Conservation (phyloP, 805 yeast species). For the Brettanomyces anomalus region DNA sequence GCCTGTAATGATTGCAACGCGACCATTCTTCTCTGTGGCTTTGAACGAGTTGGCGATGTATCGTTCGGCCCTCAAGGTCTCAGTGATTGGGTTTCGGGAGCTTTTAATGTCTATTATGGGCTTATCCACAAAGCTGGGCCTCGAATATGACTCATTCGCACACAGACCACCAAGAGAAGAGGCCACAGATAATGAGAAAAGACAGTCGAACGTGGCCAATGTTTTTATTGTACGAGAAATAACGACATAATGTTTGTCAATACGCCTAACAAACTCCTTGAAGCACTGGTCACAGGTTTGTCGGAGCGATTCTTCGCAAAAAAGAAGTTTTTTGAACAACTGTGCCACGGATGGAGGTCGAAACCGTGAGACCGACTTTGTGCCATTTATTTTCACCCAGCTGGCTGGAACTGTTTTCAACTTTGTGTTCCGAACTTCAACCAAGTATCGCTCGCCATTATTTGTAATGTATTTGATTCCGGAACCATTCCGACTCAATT, state of each 20-base stretch:
- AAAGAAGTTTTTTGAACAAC: conserved; percentile 46
- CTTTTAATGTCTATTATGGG: conserved; percentile 41
- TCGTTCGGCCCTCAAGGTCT: conserved; percentile 11
- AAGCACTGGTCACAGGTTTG: conserved; percentile 40
- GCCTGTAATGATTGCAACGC: conserved; percentile 66
- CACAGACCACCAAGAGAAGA: conserved; percentile 31
- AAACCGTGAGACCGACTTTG: conserved; percentile 62
- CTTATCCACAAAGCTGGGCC: conserved; percentile 41
- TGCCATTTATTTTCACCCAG: conserved; percentile 71
- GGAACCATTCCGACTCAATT: conserved; percentile 40
- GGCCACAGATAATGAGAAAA: conserved; percentile 56
- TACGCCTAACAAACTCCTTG: conserved; percentile 28
- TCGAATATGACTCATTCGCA: conserved; percentile 26
- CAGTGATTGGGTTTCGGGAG: conserved; percentile 37
- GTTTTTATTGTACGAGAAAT: conserved; percentile 36
- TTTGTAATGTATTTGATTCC: conserved; percentile 45
- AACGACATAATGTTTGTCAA: conserved; percentile 29
- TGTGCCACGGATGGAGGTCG: conserved; percentile 50
- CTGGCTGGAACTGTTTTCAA: conserved; percentile 52
- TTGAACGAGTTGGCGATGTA: conserved; percentile 62
- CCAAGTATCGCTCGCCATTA: conserved; percentile 58
- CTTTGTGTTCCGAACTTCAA: conserved; percentile 63
- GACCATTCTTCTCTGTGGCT: conserved; percentile 27
- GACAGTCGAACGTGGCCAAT: conserved; percentile 54
- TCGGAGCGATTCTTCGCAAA: conserved; percentile 47